A percentile compares a stretch with the other conserved stretches of the same genome.
Evolutionary conservation across 768 basidiomycete species (phyloP).

Genomic region (Hericium coralloides): DNA sequence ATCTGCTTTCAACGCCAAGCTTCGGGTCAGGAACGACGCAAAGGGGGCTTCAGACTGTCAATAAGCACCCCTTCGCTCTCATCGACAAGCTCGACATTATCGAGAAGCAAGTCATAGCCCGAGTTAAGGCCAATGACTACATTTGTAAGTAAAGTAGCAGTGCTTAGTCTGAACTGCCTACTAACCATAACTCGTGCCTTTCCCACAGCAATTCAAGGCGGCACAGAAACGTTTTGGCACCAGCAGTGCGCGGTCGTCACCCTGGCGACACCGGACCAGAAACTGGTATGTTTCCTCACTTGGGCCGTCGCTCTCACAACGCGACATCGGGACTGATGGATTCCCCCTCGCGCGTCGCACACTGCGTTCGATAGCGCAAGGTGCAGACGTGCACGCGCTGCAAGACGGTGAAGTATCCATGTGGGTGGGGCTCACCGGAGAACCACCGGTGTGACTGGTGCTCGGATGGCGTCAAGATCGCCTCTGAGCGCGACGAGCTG

Average conservation of each 20-base stretch:
- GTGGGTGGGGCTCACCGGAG: background rate
- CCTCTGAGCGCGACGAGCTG: background rate
- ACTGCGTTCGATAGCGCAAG: background rate
- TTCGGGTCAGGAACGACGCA: background rate
- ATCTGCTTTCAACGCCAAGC: slow-evolving; percentile 2
- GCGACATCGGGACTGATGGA: background rate
- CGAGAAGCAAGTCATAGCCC: slow-evolving; percentile 2
- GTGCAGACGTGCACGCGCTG: background rate
- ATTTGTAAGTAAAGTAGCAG: background rate
- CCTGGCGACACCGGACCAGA: background rate
- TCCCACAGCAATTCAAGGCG: too few species aligned
- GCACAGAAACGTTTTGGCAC: background rate
- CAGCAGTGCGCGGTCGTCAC: slow-evolving; percentile 4
- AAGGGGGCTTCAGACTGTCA: background rate
- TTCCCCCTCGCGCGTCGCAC: too few species aligned
- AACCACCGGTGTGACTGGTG: slow-evolving; percentile 11
- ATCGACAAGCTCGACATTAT: slow-evolving; percentile 7
- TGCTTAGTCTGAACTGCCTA: too few species aligned
- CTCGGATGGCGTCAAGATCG: slow-evolving; percentile 7
- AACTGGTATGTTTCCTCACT: background rate
- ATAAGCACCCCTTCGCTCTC: slow-evolving; percentile 10
- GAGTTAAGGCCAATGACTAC: background rate
- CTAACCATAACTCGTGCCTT: too few species aligned
- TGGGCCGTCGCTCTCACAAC: background rate
- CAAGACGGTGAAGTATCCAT: too few species aligned